A percentile compares a stretch with the other conserved stretches of the same genome.
phyloP scores from a whole-genome alignment of 1,284 basidiomycete genomes.

The Trichosporon ovoides region DNA sequence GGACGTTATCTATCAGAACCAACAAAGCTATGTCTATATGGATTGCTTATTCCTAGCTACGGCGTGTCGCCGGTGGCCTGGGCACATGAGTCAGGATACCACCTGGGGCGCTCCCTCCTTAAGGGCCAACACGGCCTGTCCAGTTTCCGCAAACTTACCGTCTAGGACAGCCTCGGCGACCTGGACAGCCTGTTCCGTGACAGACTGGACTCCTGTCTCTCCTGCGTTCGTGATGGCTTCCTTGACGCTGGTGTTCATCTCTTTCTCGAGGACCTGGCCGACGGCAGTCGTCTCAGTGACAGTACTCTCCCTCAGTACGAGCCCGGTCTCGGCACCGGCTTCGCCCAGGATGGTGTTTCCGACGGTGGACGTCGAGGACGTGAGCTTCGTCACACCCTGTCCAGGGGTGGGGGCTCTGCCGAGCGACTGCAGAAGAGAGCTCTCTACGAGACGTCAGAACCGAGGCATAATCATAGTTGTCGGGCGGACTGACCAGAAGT shows the following conservation, averaged over 20 bases:
- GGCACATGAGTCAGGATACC: not conserved
- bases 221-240: conserved; percentile 38
- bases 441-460: conserved; percentile 3
- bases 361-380: conserved; percentile 10
- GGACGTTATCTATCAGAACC: no score
- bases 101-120: not conserved
- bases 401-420: conserved; percentile 4
- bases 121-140: not conserved
- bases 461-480: not conserved
- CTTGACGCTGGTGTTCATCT: conserved; percentile 30
- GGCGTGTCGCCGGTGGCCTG: not conserved
- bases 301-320: conserved; percentile 12
- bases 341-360: conserved; percentile 8
- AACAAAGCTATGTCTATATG: not conserved
- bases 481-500: conserved; percentile 12
- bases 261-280: conserved; percentile 29
- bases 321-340: conserved; percentile 5
- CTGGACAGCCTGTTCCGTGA: conserved; percentile 30
- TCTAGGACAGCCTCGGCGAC: conserved; percentile 25
- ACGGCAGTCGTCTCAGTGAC: conserved; percentile 24
- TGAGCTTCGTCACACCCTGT: not conserved
- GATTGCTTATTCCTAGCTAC: not conserved
- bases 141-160: conserved; percentile 10
- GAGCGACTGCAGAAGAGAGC: not conserved
- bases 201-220: conserved; percentile 40